A percentile compares a stretch with the other conserved stretches of the same genome.
Evolutionary conservation across 176 grass and related monocot species (phyloP).

Genomic region (Areca catechu): DNA sequence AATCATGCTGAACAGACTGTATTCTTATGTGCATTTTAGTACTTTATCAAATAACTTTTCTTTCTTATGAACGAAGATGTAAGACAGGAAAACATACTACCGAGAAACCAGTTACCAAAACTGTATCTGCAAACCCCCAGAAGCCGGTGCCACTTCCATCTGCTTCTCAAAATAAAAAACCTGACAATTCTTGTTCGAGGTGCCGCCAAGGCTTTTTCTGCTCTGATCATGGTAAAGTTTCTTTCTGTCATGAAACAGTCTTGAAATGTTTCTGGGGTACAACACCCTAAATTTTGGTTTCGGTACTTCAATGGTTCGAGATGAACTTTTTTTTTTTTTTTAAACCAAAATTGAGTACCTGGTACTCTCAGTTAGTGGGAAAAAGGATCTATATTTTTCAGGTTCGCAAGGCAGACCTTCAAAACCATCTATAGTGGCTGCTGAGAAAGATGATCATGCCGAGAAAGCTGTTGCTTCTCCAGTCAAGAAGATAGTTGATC

Average conservation of each 20-base stretch:
- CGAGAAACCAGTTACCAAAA: not conserved
- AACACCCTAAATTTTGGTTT: too few species aligned
- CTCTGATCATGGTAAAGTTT: constrained; percentile 6
- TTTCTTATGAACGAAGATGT: not conserved
- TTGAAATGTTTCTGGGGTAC: not conserved
- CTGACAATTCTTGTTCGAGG: not conserved
- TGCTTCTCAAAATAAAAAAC: not conserved
- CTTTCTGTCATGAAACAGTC: not conserved
- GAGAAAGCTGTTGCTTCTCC: constrained; percentile 14
- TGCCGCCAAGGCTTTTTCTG: not conserved
- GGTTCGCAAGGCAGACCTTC: not conserved
- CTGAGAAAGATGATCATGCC: not conserved
- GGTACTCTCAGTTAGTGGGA: not conserved
- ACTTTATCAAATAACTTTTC: not conserved
- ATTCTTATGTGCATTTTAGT: too few species aligned
- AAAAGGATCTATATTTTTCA: not conserved
- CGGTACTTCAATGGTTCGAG: too few species aligned
- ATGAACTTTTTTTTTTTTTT: too few species aligned
- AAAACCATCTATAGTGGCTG: not conserved
- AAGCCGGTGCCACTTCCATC: not conserved
- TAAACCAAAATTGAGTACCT: too few species aligned
- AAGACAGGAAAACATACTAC: not conserved
- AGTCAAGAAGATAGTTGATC: constrained; percentile 20
- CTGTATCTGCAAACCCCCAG: constrained; percentile 30
- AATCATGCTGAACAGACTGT: too few species aligned